These are phyloP conservation scores for Venturia oleaginea DNA, from an alignment of 2,329 filamentous ascomycete genomes.

Conservation along the genomic window DNA sequence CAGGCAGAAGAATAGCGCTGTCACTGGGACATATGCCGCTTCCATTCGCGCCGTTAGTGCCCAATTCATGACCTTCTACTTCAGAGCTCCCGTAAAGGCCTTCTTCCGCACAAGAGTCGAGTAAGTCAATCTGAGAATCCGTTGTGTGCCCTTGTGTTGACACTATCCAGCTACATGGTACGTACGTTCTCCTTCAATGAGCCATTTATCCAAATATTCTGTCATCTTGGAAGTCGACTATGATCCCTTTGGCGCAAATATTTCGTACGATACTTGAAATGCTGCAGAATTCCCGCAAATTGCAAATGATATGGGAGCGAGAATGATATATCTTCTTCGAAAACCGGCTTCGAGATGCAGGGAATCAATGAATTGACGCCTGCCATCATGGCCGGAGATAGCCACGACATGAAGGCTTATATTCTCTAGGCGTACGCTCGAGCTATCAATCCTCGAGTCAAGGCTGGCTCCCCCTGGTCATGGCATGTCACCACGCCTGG, in stretches of 20 bases:
- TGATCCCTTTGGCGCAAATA: not conserved
- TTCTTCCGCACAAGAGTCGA: slow-evolving; percentile 89
- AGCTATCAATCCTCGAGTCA: slow-evolving; percentile 50
- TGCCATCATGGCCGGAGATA: not conserved
- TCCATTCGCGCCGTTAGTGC: slow-evolving; percentile 75
- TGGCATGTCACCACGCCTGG: slow-evolving; percentile 60
- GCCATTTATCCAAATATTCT: not conserved
- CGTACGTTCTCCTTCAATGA: slow-evolving; percentile 5
- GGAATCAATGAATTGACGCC: not conserved
- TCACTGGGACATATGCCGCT: slow-evolving; percentile 73
- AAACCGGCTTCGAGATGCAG: not conserved
- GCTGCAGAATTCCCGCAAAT: not conserved
- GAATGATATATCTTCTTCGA: not conserved
- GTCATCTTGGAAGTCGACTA: too few relatives aligned
- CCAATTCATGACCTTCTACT: slow-evolving; percentile 82
- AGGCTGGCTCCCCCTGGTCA: slow-evolving; percentile 43
- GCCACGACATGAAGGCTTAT: not conserved
- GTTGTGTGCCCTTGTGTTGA: not conserved
- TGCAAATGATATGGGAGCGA: not conserved
- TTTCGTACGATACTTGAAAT: too few relatives aligned
- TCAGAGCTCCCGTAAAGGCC: slow-evolving; percentile 80
- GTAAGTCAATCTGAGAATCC: slow-evolving; percentile 43
- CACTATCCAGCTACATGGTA: slow-evolving; percentile 42
- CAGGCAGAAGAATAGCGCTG: slow-evolving; percentile 46
- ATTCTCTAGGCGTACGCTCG: slow-evolving; percentile 47